A percentile compares a stretch with the other conserved stretches of the same genome.
Conservation (phyloP, 495 filamentous ascomycete genomes). For the Trypethelium eluteriae region DNA sequence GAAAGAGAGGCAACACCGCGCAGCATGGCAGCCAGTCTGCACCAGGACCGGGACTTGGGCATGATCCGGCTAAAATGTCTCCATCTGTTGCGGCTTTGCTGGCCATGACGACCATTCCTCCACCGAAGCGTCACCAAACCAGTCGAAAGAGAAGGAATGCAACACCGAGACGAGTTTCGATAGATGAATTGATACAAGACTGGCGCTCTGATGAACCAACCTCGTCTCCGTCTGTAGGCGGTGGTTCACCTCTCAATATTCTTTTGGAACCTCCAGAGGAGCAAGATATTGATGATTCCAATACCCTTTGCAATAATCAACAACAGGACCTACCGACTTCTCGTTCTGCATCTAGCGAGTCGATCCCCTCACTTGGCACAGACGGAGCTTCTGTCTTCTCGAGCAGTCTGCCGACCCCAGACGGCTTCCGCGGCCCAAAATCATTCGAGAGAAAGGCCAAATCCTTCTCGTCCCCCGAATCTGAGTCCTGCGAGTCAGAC, state of each 20-base stretch:
- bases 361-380: slow-evolving; percentile 31
- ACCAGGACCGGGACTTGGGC: slow-evolving; percentile 15
- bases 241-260: slow-evolving; percentile 34
- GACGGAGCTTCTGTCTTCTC: slow-evolving; percentile 27
- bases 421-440: slow-evolving; percentile 5
- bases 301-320: slow-evolving; percentile 21
- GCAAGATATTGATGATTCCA: slow-evolving; percentile 26
- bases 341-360: slow-evolving; percentile 34
- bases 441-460: slow-evolving; percentile 25
- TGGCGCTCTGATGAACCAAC: slow-evolving; percentile 34
- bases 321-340: slow-evolving; percentile 25
- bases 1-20: background rate
- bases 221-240: slow-evolving; percentile 17
- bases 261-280: slow-evolving; percentile 33
- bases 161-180: slow-evolving; percentile 28
- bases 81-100: slow-evolving; percentile 41
- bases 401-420: slow-evolving; percentile 28
- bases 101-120: slow-evolving; percentile 39
- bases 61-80: slow-evolving; percentile 33
- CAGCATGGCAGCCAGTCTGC: slow-evolving; percentile 13
- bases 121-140: slow-evolving; percentile 24
- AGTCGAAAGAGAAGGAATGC: slow-evolving; percentile 20
- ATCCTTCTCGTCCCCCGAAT: slow-evolving; percentile 24
- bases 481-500: slow-evolving; percentile 30
- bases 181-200: slow-evolving; percentile 37